These are phyloP conservation scores for Drechslerella coelobrocha DNA, from an alignment of 2,329 filamentous ascomycete genomes.

Conservation along the genomic window DNA sequence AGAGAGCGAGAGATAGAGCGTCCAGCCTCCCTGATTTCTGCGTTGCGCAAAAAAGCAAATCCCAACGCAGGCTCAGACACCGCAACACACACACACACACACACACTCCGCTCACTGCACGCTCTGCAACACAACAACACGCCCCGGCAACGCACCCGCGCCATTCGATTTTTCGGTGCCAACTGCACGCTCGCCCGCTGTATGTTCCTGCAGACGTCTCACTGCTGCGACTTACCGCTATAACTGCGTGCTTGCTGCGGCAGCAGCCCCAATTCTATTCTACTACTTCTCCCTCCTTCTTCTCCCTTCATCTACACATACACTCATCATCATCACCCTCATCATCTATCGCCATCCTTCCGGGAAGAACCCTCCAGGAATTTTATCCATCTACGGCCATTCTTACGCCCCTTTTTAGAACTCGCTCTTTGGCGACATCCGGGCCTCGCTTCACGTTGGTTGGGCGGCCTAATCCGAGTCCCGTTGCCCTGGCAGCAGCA, in stretches of 20 bases:
- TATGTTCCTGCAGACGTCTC: too few species aligned
- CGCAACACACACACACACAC: neutral
- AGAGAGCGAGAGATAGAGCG: neutral
- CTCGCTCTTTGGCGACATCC: neutral
- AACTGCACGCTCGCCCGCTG: too few species aligned
- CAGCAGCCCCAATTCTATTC: too few species aligned
- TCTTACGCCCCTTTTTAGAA: neutral
- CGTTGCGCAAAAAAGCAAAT: conserved; percentile 48
- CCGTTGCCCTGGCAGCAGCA: conserved; percentile 46
- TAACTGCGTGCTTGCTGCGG: too few species aligned
- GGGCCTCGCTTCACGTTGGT: neutral
- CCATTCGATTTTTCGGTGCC: conserved; percentile 35
- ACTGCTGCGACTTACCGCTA: too few species aligned
- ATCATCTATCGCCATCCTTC: conserved; percentile 4
- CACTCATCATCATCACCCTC: too few species aligned
- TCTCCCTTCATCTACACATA: conserved; percentile 10
- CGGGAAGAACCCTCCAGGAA: too few species aligned
- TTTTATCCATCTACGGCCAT: too few species aligned
- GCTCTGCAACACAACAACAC: conserved; percentile 16
- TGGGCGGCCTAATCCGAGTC: conserved; percentile 30
- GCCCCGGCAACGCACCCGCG: conserved; percentile 45
- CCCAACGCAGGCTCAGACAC: conserved; percentile 2
- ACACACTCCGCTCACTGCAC: neutral
- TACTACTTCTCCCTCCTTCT: too few species aligned
- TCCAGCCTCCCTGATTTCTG: conserved; percentile 47